Evolutionary conservation across 2,329 filamentous ascomycete genomes (phyloP), one percentile per base, ranked within the genome.

Genomic region (Diplodia scrobiculata): DNA sequence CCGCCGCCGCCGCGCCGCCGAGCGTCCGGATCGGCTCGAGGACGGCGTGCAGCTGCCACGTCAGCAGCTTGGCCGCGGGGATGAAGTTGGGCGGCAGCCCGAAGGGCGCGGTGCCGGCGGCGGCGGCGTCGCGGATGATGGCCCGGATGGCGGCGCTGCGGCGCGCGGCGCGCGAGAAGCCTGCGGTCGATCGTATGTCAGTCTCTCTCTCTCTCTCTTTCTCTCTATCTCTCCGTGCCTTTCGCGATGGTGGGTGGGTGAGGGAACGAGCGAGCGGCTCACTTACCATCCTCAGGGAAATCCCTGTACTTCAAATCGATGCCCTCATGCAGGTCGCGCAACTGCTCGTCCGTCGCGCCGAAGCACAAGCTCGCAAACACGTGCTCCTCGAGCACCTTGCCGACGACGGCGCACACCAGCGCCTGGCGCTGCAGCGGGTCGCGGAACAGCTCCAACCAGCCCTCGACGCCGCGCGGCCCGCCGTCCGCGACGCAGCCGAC

Each of bases 351-450:
- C 2, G 21, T 52, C 13, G 41, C 59, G 9, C 66, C 66, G 32
- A 41, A 67, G 34, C 55, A 67, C n/a, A 52, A 21, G 45, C 53
- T 59, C 29, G 34, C 27, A 32, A 67, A 67, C 19, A 67, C 66
- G 9, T 65, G 59, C 25, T 67, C 66, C 50, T 65, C 19, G 1
- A 67, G 17, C 29, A 67, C 59, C 34, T 52, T 10, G 17, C 66
- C 59, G 2, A 67, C 19, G n/a, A 67, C 25, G 6, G 29, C 66
- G 11, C n/a, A 27, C 27, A 67, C 60, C 1, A 67, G n/a, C 3
- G 13, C 3, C 29, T 21, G 25, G n/a, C 66, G 48, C 60, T 50
- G 21, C 14, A 51, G n/a, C 29, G 19, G 5, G 11, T 59, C 21
- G 6, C 1, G 14, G 48, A 65, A 59, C 3, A 64, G 2, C 9